Base-by-base conservation (phyloP, 2,329 filamentous ascomycete genomes). In the Pestalotiopsis sp. region DNA sequence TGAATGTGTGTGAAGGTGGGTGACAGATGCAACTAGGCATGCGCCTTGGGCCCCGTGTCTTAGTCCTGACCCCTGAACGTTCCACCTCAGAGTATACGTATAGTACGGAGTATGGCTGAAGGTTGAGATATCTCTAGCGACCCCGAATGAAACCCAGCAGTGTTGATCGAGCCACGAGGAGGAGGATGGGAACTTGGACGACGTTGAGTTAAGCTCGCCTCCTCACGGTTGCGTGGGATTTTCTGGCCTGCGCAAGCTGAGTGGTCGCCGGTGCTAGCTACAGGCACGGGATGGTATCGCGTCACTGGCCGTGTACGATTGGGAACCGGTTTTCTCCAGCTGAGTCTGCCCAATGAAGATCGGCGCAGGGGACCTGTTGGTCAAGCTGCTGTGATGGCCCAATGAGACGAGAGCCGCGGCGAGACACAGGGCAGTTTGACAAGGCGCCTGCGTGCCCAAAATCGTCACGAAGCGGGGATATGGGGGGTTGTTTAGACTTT, bases 241-340 rank as follows among this genome's bases (percentile, higher is more conserved):
- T 52, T 20, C 17, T 17, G 45, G 45, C 45, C 45, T n/a, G 17
- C 45, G 20, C 27, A 62, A 14, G 14, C 36, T 27, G 23, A 36
- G 12, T 59, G 23, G 23, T 59, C 23, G 57, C 57, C 25, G 27
- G 31, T 36, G 31, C 31, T 36, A 36, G 31, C 6, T 2, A 36
- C 31, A 39, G 3, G 59, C 9, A 36, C 31, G 36, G 59, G 59
- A 20, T 14, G 59, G 59, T 62, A 62, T 62, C 59, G 38, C 59
- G 59, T 62, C 59, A 62, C 59, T 59, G 57, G 17, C 57, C 11
- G 57, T 27, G 23, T 27, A 59, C 57, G 27, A 62, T 36, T 38
- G 31, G 45, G 59, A 62, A 62, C 59, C 59, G 59, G 59, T 62
- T 62, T 62, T 62, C 59, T 38, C 13, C 17, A 36, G 59, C n/a